These are phyloP conservation scores for Penicillium silybi DNA, from an alignment of 495 filamentous ascomycete species.

Conservation along the genomic window DNA sequence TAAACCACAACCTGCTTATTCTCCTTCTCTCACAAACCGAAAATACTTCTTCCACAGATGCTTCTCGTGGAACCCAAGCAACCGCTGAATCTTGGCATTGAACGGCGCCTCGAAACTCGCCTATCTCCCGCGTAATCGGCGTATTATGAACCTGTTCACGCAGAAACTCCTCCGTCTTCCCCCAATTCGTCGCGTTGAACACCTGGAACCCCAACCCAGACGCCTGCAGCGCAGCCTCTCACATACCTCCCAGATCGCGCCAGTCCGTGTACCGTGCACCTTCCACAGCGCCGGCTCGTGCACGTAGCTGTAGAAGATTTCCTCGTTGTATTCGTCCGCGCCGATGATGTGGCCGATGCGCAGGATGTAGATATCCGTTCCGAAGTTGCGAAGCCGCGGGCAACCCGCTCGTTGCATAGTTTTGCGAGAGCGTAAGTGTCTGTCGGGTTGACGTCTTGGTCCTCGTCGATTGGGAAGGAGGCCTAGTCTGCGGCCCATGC, in stretches of 20 bases:
- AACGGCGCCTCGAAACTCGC: slow-evolving; percentile 51
- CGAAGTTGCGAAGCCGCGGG: slow-evolving; percentile 51
- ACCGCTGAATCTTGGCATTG: slow-evolving; percentile 52
- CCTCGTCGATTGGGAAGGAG: slow-evolving; percentile 52
- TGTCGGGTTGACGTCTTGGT: slow-evolving; percentile 47
- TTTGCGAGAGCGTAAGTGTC: slow-evolving; percentile 56
- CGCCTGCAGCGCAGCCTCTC: slow-evolving; percentile 11
- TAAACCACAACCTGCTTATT: not conserved
- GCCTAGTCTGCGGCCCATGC: slow-evolving; percentile 48
- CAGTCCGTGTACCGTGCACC: slow-evolving; percentile 58
- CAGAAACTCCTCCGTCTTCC: slow-evolving; percentile 32
- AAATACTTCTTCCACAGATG: slow-evolving; percentile 47
- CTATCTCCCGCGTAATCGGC: slow-evolving; percentile 48
- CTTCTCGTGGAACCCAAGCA: slow-evolving; percentile 53
- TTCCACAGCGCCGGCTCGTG: slow-evolving; percentile 47
- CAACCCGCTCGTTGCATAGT: slow-evolving; percentile 51
- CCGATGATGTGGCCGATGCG: slow-evolving; percentile 56
- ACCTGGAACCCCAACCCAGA: slow-evolving; percentile 53
- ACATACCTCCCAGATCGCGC: slow-evolving; percentile 49
- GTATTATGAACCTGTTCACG: slow-evolving; percentile 36
- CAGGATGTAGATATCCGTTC: slow-evolving; percentile 53
- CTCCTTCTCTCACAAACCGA: slow-evolving; percentile 27
- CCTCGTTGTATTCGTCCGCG: slow-evolving; percentile 49
- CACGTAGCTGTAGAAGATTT: slow-evolving; percentile 48
- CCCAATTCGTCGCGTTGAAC: slow-evolving; percentile 50